phyloP scores from a whole-genome alignment of 306 rosid genomes.

The Canavalia ensiformis region DNA sequence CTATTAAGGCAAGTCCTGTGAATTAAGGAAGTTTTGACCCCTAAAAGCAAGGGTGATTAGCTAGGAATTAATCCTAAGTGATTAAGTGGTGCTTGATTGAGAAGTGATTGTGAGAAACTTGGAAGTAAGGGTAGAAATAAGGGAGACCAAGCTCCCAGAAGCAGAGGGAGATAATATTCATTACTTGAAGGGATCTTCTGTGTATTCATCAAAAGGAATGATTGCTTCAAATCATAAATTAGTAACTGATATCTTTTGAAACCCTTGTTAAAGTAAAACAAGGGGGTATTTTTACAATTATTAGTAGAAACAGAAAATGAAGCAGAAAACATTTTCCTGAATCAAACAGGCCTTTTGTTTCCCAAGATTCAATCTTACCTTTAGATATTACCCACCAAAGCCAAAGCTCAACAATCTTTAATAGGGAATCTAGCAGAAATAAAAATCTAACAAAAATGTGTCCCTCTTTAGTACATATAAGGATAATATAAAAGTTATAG shows the following conservation, averaged over 20 bases:
- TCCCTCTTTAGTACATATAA: not conserved
- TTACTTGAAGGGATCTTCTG: too few species aligned
- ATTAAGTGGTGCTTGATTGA: slow-evolving; percentile 10
- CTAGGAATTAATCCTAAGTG: not conserved
- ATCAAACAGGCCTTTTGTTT: not conserved
- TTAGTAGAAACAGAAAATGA: not conserved
- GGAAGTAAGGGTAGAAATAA: not conserved
- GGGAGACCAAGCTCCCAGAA: slow-evolving; percentile 3
- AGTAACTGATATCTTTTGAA: too few species aligned
- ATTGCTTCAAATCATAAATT: too few species aligned
- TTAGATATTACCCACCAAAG: not conserved
- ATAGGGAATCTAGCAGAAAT: not conserved
- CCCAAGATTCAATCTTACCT: not conserved
- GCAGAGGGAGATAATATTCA: not conserved
- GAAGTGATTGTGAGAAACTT: slow-evolving; percentile 9
- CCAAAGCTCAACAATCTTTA: slow-evolving; percentile 11
- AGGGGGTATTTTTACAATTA: not conserved
- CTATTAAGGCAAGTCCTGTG: not conserved
- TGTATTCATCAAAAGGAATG: too few species aligned
- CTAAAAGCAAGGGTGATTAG: not conserved
- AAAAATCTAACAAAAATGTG: not conserved
- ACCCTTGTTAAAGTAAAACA: not conserved
- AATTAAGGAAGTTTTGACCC: not conserved
- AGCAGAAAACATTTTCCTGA: not conserved
- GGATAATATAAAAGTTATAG: not conserved